These are phyloP conservation scores for Pythium sukuiense DNA, from an alignment of 352 stramenopile genomes.

Conservation along the genomic window DNA sequence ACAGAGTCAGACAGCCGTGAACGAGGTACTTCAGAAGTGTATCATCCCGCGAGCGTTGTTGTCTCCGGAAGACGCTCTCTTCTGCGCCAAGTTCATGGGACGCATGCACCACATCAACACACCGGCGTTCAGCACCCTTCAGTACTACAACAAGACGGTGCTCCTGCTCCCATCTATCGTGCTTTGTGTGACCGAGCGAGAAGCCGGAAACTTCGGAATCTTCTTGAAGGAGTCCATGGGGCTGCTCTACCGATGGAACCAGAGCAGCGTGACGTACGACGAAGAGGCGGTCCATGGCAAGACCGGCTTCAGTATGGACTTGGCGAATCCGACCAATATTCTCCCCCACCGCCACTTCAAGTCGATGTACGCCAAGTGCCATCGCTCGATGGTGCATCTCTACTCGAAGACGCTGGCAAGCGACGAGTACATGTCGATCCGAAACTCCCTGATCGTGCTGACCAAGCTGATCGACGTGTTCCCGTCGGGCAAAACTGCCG, in stretches of 20 bases:
- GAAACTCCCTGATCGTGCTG: conserved; percentile 84
- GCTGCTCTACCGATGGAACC: conserved; percentile 75
- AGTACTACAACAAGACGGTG: conserved; percentile 83
- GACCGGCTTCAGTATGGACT: conserved; percentile 71
- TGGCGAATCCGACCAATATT: conserved; percentile 57
- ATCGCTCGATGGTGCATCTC: conserved; percentile 65
- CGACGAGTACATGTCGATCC: conserved; percentile 83
- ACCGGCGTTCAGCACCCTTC: conserved; percentile 68
- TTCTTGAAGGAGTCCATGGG: conserved; percentile 81
- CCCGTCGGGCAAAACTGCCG: conserved; percentile 54
- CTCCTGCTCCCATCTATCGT: conserved; percentile 79
- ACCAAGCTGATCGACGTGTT: conserved; percentile 90
- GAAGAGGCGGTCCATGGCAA: conserved; percentile 73
- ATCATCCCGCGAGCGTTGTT: conserved; percentile 76
- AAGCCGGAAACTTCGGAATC: conserved; percentile 85
- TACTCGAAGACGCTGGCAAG: conserved; percentile 62
- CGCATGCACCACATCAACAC: conserved; percentile 72
- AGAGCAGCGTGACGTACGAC: conserved; percentile 75
- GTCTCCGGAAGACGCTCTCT: conserved; percentile 83
- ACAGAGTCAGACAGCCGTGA: conserved; percentile 48
- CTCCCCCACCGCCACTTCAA: conserved; percentile 78
- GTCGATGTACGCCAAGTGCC: conserved; percentile 70
- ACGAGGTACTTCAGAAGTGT: conserved; percentile 78
- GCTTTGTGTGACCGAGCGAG: conserved; percentile 79
- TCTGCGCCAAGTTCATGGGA: conserved; percentile 85